These are phyloP conservation scores for Caryopteris hybrid DNA, from an alignment of 305 asterid genomes.

Conservation along the genomic window DNA sequence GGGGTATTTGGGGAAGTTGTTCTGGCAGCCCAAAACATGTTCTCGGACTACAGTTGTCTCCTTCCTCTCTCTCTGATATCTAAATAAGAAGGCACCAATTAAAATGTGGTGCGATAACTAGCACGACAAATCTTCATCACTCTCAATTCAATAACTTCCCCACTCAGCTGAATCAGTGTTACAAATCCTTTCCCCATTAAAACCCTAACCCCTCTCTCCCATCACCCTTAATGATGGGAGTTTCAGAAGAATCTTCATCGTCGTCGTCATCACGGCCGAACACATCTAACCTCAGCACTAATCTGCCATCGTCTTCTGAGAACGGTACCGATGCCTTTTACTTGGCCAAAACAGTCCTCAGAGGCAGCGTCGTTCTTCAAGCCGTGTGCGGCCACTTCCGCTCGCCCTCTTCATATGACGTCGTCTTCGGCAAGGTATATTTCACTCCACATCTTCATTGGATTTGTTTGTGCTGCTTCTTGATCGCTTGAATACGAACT, in stretches of 20 bases:
- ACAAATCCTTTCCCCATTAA: background rate
- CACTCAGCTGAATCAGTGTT: background rate
- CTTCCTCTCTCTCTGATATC: too few relatives aligned
- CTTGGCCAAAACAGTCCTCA: slow-evolving; percentile 80
- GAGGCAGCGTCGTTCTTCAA: slow-evolving; percentile 85
- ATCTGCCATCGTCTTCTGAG: slow-evolving; percentile 37
- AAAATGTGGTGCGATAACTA: background rate
- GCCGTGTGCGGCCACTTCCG: slow-evolving; percentile 84
- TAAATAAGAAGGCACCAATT: too few relatives aligned
- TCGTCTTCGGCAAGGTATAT: slow-evolving; percentile 85
- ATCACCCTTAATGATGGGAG: slow-evolving; percentile 48
- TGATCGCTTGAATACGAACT: background rate
- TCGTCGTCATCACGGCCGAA: slow-evolving; percentile 50
- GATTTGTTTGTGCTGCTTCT: background rate
- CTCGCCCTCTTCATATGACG: slow-evolving; percentile 60
- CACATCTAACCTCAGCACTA: slow-evolving; percentile 18
- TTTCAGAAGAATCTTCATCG: slow-evolving; percentile 64
- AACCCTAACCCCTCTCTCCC: slow-evolving; percentile 22
- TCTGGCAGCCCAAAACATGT: too few relatives aligned
- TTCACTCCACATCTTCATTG: background rate
- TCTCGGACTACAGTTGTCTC: too few relatives aligned
- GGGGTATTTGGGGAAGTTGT: too few relatives aligned
- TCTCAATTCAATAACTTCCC: background rate
- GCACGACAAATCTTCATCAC: background rate
- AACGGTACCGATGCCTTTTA: slow-evolving; percentile 40